Conservation (phyloP, 352 stramenopile genomes). For the Phytophthora pinifolia region DNA sequence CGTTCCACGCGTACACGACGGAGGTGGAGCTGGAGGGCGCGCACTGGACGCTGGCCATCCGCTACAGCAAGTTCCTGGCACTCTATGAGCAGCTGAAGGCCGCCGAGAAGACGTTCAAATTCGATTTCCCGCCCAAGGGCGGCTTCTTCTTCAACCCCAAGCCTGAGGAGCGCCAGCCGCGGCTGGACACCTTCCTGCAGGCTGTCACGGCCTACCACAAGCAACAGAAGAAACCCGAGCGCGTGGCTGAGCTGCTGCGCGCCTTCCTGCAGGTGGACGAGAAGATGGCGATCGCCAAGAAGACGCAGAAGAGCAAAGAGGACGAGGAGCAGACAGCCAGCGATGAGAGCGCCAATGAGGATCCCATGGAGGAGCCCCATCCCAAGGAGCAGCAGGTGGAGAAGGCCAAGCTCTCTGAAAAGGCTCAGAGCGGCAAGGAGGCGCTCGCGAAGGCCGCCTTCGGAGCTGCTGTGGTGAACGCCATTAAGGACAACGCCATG, state of each 20-base stretch:
- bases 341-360: slow-evolving; percentile 30
- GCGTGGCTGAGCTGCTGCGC: slow-evolving; percentile 40
- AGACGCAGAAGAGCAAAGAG: slow-evolving; percentile 12
- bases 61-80: slow-evolving; percentile 64
- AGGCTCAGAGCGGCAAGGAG: slow-evolving; percentile 32
- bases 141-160: slow-evolving; percentile 61
- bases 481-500: slow-evolving; percentile 34
- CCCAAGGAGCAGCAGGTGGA: slow-evolving; percentile 16
- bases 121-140: slow-evolving; percentile 68
- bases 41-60: slow-evolving; percentile 42
- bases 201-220: slow-evolving; percentile 37
- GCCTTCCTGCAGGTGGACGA: slow-evolving; percentile 49
- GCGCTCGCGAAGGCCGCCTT: slow-evolving; percentile 31
- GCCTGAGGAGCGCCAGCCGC: slow-evolving; percentile 49
- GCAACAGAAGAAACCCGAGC: slow-evolving; percentile 29
- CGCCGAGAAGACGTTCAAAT: slow-evolving; percentile 44
- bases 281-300: slow-evolving; percentile 23
- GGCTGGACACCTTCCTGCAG: slow-evolving; percentile 64
- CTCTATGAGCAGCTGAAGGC: slow-evolving; percentile 48
- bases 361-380: slow-evolving; percentile 19
- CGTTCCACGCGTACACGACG: slow-evolving; percentile 54
- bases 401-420: slow-evolving; percentile 20
- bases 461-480: slow-evolving; percentile 27
- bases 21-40: slow-evolving; percentile 30
- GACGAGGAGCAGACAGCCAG: slow-evolving; percentile 26